Conservation (phyloP, 768 basidiomycete genomes). For the Saitozyma sp. region DNA sequence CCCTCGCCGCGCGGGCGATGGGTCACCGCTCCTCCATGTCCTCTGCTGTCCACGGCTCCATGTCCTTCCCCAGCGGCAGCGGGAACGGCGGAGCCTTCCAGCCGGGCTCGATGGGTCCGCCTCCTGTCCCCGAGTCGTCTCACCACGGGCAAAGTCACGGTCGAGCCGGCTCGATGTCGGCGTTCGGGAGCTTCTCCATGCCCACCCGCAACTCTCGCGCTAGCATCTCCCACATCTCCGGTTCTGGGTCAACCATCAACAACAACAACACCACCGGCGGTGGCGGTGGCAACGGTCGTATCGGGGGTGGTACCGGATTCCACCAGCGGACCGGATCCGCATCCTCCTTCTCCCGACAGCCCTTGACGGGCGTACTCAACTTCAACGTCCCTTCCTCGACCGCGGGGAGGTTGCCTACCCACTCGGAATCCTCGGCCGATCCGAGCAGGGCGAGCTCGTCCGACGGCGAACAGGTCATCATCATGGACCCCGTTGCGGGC, state of each 20-base stretch:
- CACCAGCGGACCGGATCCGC: slow-evolving; percentile 12
- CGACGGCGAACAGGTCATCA: slow-evolving; percentile 26
- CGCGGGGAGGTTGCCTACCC: slow-evolving; percentile 29
- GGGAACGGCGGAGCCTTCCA: background rate
- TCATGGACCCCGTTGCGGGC: slow-evolving; percentile 24
- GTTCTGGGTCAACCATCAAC: slow-evolving; percentile 3
- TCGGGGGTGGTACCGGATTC: background rate
- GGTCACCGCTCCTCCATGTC: slow-evolving; percentile 43
- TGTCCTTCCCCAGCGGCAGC: background rate
- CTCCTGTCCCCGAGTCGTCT: background rate
- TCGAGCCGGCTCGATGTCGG: slow-evolving; percentile 5
- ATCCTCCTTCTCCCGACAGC: slow-evolving; percentile 24
- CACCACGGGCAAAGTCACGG: background rate
- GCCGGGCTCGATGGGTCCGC: background rate
- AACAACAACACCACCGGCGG: slow-evolving; percentile 3
- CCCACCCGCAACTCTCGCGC: background rate
- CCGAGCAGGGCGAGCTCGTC: slow-evolving; percentile 10
- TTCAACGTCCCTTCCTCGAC: slow-evolving; percentile 19
- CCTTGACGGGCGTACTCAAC: slow-evolving; percentile 21
- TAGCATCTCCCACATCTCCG: slow-evolving; percentile 4
- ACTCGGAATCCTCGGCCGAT: slow-evolving; percentile 30
- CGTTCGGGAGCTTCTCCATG: slow-evolving; percentile 4
- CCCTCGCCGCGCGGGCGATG: slow-evolving; percentile 52
- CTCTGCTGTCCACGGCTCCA: slow-evolving; percentile 1
- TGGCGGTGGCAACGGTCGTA: background rate